Evolutionary conservation across 1,284 basidiomycete genomes (phyloP).

Genomic region (Sporisorium graminicola): DNA sequence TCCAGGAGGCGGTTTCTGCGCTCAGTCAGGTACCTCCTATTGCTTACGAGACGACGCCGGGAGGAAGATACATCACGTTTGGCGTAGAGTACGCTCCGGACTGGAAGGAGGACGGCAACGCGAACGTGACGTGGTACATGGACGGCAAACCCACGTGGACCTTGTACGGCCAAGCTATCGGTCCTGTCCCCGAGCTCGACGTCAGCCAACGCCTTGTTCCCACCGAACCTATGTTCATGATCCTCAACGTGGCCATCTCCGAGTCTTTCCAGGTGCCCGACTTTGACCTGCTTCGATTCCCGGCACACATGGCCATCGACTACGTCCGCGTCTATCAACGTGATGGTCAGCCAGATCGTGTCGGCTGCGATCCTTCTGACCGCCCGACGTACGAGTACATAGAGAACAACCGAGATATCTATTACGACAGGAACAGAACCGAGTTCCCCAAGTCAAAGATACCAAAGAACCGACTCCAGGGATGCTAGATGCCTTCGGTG

Average conservation of each 20-base stretch:
- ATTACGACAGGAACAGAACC: constrained; percentile 65
- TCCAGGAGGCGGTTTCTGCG: constrained; percentile 68
- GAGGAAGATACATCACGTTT: constrained; percentile 54
- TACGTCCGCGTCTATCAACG: constrained; percentile 73
- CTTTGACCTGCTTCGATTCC: constrained; percentile 70
- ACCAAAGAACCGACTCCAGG: constrained; percentile 41
- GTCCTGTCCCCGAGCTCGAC: constrained; percentile 48
- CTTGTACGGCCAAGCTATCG: constrained; percentile 48
- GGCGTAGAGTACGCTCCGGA: constrained; percentile 69
- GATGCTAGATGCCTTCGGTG: constrained; percentile 24
- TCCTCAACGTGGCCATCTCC: constrained; percentile 66
- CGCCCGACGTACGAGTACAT: constrained; percentile 68
- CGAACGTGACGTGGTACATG: constrained; percentile 63
- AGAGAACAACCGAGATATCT: constrained; percentile 62
- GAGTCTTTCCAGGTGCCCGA: constrained; percentile 71
- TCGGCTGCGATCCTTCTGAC: constrained; percentile 66
- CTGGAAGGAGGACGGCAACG: constrained; percentile 58
- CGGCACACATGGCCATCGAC: constrained; percentile 71
- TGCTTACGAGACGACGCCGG: constrained; percentile 49
- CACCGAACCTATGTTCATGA: constrained; percentile 63
- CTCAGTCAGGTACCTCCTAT: constrained; percentile 57
- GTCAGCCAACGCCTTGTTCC: constrained; percentile 60
- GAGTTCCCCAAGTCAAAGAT: constrained; percentile 46
- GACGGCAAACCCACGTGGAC: constrained; percentile 66
- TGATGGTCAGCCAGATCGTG: constrained; percentile 67